Conservation (phyloP, 345 rosid species). For the Brassica napus region DNA sequence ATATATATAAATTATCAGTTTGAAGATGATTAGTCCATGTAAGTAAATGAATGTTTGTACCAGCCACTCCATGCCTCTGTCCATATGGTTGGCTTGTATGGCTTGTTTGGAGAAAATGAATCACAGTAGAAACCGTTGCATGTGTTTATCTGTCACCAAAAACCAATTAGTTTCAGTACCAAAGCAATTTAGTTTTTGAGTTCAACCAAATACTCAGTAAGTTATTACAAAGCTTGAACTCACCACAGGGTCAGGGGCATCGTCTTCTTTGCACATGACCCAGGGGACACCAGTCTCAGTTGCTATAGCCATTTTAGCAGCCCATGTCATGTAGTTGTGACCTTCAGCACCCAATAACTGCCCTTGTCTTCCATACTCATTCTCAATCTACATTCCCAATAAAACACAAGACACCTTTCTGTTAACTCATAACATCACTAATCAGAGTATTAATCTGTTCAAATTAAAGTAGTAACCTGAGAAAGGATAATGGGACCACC, state of each 20-base stretch:
- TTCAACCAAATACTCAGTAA: not conserved
- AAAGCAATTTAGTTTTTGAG: not conserved
- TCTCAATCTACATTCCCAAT: slow-evolving; percentile 74
- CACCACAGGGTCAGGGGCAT: slow-evolving; percentile 99
- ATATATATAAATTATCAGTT: not conserved
- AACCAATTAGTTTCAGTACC: not conserved
- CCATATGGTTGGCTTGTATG: slow-evolving; percentile 94
- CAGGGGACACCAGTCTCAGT: slow-evolving; percentile 93
- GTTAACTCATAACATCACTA: not conserved
- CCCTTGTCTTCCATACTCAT: slow-evolving; percentile 91
- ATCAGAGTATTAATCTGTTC: not conserved
- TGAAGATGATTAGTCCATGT: slow-evolving; percentile 23
- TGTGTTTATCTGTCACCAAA: slow-evolving; percentile 73
- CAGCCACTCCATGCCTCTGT: slow-evolving; percentile 99
- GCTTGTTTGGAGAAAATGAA: slow-evolving; percentile 86
- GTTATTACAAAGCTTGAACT: not conserved
- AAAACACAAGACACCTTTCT: not conserved
- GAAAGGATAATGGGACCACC: slow-evolving; percentile 98
- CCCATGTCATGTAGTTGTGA: slow-evolving; percentile 89
- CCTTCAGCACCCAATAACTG: slow-evolving; percentile 75
- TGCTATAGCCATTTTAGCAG: slow-evolving; percentile 90
- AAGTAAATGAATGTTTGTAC: slow-evolving; percentile 42
- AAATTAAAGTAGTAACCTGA: slow-evolving; percentile 53
- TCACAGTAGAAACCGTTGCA: slow-evolving; percentile 99
- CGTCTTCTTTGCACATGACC: slow-evolving; percentile 99